Base-by-base conservation (phyloP, 179 eudicot species). In the Silene vulgaris region DNA sequence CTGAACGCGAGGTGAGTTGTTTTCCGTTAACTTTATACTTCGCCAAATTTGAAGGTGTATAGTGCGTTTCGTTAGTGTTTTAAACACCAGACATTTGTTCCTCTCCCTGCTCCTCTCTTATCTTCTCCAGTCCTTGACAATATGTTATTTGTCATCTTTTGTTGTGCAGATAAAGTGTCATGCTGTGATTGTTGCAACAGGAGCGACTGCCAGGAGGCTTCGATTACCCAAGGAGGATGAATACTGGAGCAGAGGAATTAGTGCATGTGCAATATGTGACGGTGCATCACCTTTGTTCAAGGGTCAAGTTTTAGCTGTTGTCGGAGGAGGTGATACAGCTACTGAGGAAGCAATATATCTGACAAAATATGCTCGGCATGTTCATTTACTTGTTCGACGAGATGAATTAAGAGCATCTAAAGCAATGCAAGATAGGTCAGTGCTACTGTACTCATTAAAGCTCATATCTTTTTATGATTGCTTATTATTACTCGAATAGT, bases 221-320 rank as follows among this genome's bases (percentile, higher is more conserved):
- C 68, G 83, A 5, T 82, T 96, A 84, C 99, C 99, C 61, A 89
- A 88, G 68, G 99, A 96, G 82, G 98, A 93, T 72, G 99, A 96
- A 76, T 93, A 86, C 75, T 96, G 98, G 99, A 91, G 99, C 76
- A 90, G 92, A 87, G 99, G 99, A 65, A 96, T 96, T 68, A 96
- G 99, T 83, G 99, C 99, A 20, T 96, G 99, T 84, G 99, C 99
- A 77, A 96, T 96, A 64, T 96, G 99, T 86, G 99, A 96, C 83
- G 99, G 99, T 72, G 99, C 99, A 75, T 96, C 98, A 8, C 99
- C 98, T 26, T 79, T 96, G 70, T 96, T 90, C 77, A 96, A 93
- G 87, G 97, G 99, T 20, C 96, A 96, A 79, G 97, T 89, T 81
- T 97, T 96, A 85, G 99, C 98, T 63, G 99, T 96, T 72, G 97